These are phyloP conservation scores for Basidiobolus meristosporus DNA, from an alignment of 371 early-diverging fungal species.

Conservation along the genomic window DNA sequence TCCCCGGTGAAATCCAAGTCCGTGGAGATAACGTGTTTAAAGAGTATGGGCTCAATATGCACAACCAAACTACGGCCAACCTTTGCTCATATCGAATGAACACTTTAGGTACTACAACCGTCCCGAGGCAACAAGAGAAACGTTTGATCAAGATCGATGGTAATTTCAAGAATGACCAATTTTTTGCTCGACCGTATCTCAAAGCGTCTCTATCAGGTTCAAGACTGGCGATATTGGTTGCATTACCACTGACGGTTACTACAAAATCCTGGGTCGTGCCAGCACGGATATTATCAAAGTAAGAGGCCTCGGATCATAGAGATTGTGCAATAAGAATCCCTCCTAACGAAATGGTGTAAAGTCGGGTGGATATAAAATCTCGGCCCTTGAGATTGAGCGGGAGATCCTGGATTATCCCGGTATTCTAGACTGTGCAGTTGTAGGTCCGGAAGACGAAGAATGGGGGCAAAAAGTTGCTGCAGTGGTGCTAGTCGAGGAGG, in stretches of 20 bases:
- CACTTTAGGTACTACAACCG: slow-evolving; percentile 35
- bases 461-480: slow-evolving; percentile 67
- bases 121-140: slow-evolving; percentile 50
- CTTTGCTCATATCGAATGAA: neutral
- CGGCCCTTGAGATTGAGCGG: slow-evolving; percentile 69
- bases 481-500: slow-evolving; percentile 24
- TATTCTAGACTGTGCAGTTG: slow-evolving; percentile 50
- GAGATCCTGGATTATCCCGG: slow-evolving; percentile 34
- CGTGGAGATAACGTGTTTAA: slow-evolving; percentile 44
- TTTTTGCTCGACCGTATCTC: neutral
- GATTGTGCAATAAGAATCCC: neutral
- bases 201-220: slow-evolving; percentile 19
- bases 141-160: slow-evolving; percentile 54
- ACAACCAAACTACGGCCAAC: no score
- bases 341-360: slow-evolving; percentile 3
- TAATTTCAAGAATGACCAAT: slow-evolving; percentile 4
- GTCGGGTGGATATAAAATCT: slow-evolving; percentile 73
- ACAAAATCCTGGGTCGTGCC: slow-evolving; percentile 54
- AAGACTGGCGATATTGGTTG: slow-evolving; percentile 63
- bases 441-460: slow-evolving; percentile 50
- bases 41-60: slow-evolving; percentile 14
- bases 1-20: slow-evolving; percentile 49
- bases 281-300: slow-evolving; percentile 73
- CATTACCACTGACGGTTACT: slow-evolving; percentile 23
- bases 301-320: neutral